A percentile compares a stretch with the other conserved stretches of the same genome.
These are phyloP conservation scores for Pistacia vera DNA, from an alignment of 345 rosid species.

Conservation along the genomic window DNA sequence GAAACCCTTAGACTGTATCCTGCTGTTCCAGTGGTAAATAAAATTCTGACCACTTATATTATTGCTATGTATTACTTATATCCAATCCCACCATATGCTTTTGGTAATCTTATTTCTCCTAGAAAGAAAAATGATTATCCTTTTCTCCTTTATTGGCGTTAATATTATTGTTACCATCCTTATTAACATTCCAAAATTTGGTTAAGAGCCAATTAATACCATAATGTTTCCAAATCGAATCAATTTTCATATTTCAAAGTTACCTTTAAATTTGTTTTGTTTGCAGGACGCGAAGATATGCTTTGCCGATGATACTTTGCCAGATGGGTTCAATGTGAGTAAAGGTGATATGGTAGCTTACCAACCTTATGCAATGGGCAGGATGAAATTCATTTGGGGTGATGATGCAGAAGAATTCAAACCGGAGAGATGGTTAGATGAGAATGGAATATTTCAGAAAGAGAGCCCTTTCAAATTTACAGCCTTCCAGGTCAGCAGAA, in stretches of 20 bases:
- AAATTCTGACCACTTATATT: background rate
- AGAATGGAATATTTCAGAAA: constrained; percentile 41
- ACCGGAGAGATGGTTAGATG: constrained; percentile 61
- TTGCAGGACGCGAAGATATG: constrained; percentile 59
- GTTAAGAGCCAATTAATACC: background rate
- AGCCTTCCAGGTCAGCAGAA: constrained; percentile 53
- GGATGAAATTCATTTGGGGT: constrained; percentile 68
- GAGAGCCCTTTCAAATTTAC: constrained; percentile 65
- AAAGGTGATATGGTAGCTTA: constrained; percentile 55
- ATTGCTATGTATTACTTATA: background rate
- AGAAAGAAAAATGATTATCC: background rate
- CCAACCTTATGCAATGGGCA: constrained; percentile 67
- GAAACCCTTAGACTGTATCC: constrained; percentile 67
- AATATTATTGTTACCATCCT: background rate
- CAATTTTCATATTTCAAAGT: background rate
- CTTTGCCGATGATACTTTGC: constrained; percentile 58
- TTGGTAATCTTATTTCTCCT: background rate
- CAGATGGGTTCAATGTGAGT: constrained; percentile 56
- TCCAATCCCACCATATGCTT: background rate
- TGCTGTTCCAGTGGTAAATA: constrained; percentile 58
- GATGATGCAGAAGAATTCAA: constrained; percentile 48
- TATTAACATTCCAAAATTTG: background rate
- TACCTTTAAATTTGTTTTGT: background rate
- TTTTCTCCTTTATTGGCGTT: background rate
- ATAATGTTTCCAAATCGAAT: background rate